phyloP scores from a whole-genome alignment of 2,329 filamentous ascomycete genomes.

The Epichloe festucae region DNA sequence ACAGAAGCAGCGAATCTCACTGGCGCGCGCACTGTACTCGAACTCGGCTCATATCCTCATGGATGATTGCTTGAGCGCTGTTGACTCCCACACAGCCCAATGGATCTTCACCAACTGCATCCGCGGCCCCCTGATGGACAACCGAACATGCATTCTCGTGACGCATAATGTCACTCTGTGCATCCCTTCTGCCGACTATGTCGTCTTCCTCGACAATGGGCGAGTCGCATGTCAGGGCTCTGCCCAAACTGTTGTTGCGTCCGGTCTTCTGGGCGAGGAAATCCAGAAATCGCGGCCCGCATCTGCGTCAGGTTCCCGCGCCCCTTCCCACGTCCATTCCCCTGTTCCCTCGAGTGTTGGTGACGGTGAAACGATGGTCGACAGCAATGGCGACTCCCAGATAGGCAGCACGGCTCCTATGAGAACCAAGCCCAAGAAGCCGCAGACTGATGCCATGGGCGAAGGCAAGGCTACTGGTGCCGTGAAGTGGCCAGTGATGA shows the following conservation, averaged over 20 bases:
- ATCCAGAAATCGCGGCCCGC: slow-evolving; percentile 57
- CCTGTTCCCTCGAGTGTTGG: slow-evolving; percentile 64
- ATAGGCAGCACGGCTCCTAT: slow-evolving; percentile 34
- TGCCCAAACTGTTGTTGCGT: slow-evolving; percentile 63
- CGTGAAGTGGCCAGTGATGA: slow-evolving; percentile 77
- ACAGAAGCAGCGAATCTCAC: slow-evolving; percentile 92
- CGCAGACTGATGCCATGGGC: slow-evolving; percentile 42
- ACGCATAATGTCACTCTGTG: slow-evolving; percentile 92
- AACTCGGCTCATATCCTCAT: slow-evolving; percentile 82
- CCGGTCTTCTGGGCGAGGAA: slow-evolving; percentile 83
- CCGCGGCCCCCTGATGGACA: slow-evolving; percentile 74
- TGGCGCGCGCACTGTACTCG: slow-evolving; percentile 95
- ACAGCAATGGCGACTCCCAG: slow-evolving; percentile 32
- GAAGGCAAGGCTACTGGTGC: slow-evolving; percentile 77
- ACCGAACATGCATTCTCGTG: slow-evolving; percentile 85
- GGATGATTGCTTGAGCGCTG: slow-evolving; percentile 90
- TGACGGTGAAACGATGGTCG: slow-evolving; percentile 46
- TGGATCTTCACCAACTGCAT: slow-evolving; percentile 96
- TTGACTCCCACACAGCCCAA: slow-evolving; percentile 93
- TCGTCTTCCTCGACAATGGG: slow-evolving; percentile 81
- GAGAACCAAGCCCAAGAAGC: slow-evolving; percentile 32
- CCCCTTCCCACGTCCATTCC: slow-evolving; percentile 67
- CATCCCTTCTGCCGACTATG: slow-evolving; percentile 64
- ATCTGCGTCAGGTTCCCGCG: slow-evolving; percentile 57
- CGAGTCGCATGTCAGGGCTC: slow-evolving; percentile 65